Evolutionary conservation across 1,284 basidiomycete species (phyloP).

Genomic region (Rhodotorula sp.): DNA sequence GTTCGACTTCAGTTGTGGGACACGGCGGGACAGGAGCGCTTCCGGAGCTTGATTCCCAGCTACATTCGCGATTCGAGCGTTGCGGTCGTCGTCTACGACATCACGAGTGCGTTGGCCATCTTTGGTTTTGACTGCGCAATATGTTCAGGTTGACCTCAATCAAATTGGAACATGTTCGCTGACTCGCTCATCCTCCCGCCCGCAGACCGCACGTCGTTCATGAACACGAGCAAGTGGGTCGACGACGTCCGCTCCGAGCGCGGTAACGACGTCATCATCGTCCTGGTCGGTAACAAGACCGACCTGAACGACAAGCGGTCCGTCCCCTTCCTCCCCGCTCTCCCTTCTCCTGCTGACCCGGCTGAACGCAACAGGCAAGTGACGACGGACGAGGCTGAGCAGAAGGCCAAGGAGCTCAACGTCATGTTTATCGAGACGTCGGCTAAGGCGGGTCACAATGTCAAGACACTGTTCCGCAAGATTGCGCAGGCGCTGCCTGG

Average conservation of each 20-base stretch:
- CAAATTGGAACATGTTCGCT: background rate
- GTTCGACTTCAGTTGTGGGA: constrained; percentile 98
- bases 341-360: constrained; percentile 1
- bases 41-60: constrained; percentile 95
- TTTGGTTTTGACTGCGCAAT: background rate
- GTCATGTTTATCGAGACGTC: constrained; percentile 99
- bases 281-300: constrained; percentile 98
- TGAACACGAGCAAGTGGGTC: constrained; percentile 98
- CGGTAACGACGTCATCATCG: constrained; percentile 97
- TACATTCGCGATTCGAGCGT: constrained; percentile 99
- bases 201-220: constrained; percentile 88
- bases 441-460: constrained; percentile 98
- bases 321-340: constrained; percentile 41
- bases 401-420: constrained; percentile 84
- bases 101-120: constrained; percentile 73
- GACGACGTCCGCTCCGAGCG: constrained; percentile 97
- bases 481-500: constrained; percentile 97
- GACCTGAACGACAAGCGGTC: constrained; percentile 91
- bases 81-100: constrained; percentile 97
- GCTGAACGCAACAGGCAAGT: constrained; percentile 68
- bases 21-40: constrained; percentile 97
- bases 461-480: constrained; percentile 98
- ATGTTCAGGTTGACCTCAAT: background rate
- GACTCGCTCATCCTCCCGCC: background rate
- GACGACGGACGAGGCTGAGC: constrained; percentile 95